A percentile compares a stretch with the other conserved stretches of the same genome.
Evolutionary conservation across 2,329 filamentous ascomycete genomes (phyloP).

Genomic region (Alternaria dauci): DNA sequence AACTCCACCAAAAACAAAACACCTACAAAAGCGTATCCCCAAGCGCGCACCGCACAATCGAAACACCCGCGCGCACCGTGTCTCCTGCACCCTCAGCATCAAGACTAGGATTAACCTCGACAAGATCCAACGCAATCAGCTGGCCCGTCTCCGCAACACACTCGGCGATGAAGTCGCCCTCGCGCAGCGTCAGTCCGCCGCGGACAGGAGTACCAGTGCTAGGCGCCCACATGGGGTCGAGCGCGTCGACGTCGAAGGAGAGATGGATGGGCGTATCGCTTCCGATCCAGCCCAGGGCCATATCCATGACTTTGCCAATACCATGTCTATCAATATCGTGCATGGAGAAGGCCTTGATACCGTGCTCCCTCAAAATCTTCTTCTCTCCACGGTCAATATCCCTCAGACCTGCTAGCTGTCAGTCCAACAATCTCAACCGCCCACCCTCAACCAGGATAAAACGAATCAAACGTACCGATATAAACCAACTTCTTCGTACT

Average conservation of each 20-base stretch:
- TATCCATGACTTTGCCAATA: slow-evolving; percentile 95
- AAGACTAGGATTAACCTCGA: slow-evolving; percentile 62
- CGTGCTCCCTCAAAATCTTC: slow-evolving; percentile 84
- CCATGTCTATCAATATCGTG: slow-evolving; percentile 96
- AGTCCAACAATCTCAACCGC: too few relatives aligned
- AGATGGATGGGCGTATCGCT: slow-evolving; percentile 95
- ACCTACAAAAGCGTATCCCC: slow-evolving; percentile 84
- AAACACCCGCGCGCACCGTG: slow-evolving; percentile 90
- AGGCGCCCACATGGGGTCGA: slow-evolving; percentile 95
- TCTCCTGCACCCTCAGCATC: slow-evolving; percentile 72
- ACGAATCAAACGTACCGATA: slow-evolving; percentile 66
- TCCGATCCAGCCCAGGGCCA: slow-evolving; percentile 97
- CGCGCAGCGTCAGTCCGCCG: slow-evolving; percentile 89
- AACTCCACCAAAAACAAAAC: neutral
- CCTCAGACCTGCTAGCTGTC: slow-evolving; percentile 60
- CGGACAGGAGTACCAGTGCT: slow-evolving; percentile 95
- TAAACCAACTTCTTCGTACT: slow-evolving; percentile 90
- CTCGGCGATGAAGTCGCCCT: slow-evolving; percentile 96
- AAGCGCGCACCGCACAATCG: slow-evolving; percentile 87
- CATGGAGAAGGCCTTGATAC: slow-evolving; percentile 97
- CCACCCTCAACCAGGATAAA: neutral
- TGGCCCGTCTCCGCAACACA: slow-evolving; percentile 65
- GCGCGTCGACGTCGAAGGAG: slow-evolving; percentile 94
- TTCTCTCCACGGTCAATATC: slow-evolving; percentile 96
- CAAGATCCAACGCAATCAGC: slow-evolving; percentile 65